These are phyloP conservation scores for Monosporascus sp. DNA, from an alignment of 2,329 filamentous ascomycete species.

Conservation along the genomic window DNA sequence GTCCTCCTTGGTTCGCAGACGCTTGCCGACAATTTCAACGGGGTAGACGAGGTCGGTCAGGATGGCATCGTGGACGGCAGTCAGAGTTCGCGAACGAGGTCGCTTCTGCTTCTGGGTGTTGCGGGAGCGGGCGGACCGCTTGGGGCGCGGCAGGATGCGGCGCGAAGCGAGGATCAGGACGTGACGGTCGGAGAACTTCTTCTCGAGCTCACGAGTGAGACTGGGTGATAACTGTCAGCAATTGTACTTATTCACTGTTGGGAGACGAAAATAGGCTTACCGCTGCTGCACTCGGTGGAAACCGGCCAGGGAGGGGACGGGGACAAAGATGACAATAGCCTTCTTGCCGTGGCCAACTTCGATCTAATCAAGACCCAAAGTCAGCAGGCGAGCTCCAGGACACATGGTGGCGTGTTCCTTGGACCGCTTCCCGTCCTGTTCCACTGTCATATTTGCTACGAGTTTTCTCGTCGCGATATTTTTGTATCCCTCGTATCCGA, in stretches of 20 bases:
- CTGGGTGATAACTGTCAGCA: slow-evolving; percentile 42
- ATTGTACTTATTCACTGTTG: background rate
- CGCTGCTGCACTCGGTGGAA: slow-evolving; percentile 99
- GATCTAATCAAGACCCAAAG: slow-evolving; percentile 73
- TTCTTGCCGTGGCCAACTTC: slow-evolving; percentile 99
- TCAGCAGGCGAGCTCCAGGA: slow-evolving; percentile 75
- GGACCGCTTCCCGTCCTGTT: slow-evolving; percentile 74
- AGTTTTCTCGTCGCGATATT: slow-evolving; percentile 1
- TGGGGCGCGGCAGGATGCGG: slow-evolving; percentile 97
- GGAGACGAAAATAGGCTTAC: slow-evolving; percentile 51
- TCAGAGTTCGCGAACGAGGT: slow-evolving; percentile 94
- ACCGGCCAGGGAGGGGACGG: slow-evolving; percentile 93
- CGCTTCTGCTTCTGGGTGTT: slow-evolving; percentile 98
- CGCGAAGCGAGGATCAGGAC: slow-evolving; percentile 98
- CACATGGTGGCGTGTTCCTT: slow-evolving; percentile 45
- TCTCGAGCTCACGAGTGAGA: slow-evolving; percentile 99
- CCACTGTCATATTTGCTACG: slow-evolving; percentile 33
- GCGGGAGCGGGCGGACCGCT: slow-evolving; percentile 95
- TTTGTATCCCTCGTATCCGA: slow-evolving; percentile 13
- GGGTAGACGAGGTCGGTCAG: slow-evolving; percentile 97
- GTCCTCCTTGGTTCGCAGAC: slow-evolving; percentile 97
- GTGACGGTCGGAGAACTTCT: slow-evolving; percentile 99
- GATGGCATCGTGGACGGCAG: slow-evolving; percentile 97
- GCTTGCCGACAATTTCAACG: slow-evolving; percentile 99
- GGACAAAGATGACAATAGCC: slow-evolving; percentile 99